Evolutionary conservation across 2,329 filamentous ascomycete species (phyloP), one percentile per base, ranked within the genome.

Genomic region (Ampelomyces quisqualis): DNA sequence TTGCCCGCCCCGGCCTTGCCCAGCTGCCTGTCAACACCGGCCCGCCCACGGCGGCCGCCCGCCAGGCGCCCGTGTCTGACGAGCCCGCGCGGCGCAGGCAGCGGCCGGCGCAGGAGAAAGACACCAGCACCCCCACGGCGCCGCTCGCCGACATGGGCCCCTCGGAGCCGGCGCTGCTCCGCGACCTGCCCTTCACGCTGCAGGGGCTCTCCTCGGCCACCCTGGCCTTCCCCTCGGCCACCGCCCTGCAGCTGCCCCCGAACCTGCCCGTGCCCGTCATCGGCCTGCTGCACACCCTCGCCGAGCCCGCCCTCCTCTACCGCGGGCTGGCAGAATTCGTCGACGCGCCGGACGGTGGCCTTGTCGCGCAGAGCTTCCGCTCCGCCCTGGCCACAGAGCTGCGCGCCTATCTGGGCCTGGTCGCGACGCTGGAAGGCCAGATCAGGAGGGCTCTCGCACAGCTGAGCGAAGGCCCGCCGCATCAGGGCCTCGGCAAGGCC

Each of bases 251-350:
- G 58, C 73, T 98, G 18, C 94, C 93, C 0, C 59, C 82, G 0
- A 88, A 84, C 0, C 76, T 98, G 5, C 90, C 93, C 1, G 75
- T 90, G 5, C 91, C 93, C 2, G 76, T 97, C 7, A 76, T 97
- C 10, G 90, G 90, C 11, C 77, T 98, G 7, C 75, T 98, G 2
- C 89, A 98, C 58, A 88, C 86, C 0, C 74, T 98, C 14, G 90
- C 93, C 2, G 93, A 98, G 63, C 93, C 93, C 6, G 94, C 91
- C 4, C 75, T 98, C n/a, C 75, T 98, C 7, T 98, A 96, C 64
- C 82, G 85, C 45, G 81, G 81, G 1, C 77, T 98, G 1, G 81
- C 89, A 10, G 77, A 78, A 3, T 98, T 95, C 68, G 85, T 91
- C 41, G 86, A 94, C 45, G 85, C 85, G 4, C 82, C 82, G 1